Evolutionary conservation across 495 filamentous ascomycete genomes (phyloP).

Genomic region (Delitschia confertaspora): DNA sequence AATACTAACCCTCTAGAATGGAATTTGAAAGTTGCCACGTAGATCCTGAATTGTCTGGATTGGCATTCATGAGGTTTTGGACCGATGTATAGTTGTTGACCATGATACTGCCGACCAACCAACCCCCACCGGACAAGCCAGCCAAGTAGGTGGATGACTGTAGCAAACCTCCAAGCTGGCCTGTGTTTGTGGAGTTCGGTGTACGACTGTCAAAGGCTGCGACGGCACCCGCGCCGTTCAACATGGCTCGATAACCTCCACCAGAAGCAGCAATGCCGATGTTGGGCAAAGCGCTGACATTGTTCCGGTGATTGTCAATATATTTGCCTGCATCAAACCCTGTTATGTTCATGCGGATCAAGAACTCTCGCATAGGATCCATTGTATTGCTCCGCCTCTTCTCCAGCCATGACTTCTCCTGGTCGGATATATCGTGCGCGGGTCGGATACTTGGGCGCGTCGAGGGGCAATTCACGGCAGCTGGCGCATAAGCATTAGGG

Average conservation of each 20-base stretch:
- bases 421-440: conserved; percentile 50
- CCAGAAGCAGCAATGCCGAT: conserved; percentile 57
- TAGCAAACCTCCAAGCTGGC: conserved; percentile 75
- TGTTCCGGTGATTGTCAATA: conserved; percentile 49
- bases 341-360: conserved; percentile 61
- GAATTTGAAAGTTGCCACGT: conserved; percentile 72
- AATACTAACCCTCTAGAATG: conserved; percentile 49
- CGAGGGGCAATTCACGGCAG: conserved; percentile 32
- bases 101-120: conserved; percentile 79
- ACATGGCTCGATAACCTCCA: conserved; percentile 74
- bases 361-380: conserved; percentile 60
- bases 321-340: conserved; percentile 68
- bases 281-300: conserved; percentile 52
- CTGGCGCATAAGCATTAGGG: conserved; percentile 36
- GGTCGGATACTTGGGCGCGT: conserved; percentile 44
- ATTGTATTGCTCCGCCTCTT: conserved; percentile 50
- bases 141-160: conserved; percentile 79
- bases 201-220: conserved; percentile 79
- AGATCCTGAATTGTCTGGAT: conserved; percentile 40
- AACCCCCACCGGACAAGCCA: conserved; percentile 78
- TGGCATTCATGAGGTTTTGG: conserved; percentile 45
- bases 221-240: conserved; percentile 82
- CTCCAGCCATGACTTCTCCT: conserved; percentile 63
- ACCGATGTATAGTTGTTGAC: conserved; percentile 86
- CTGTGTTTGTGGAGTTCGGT: conserved; percentile 50